Evolutionary conservation across 78 protist species (phyloP), one percentile per base, ranked within the genome.

Genomic region (Emiliania huxleyi): DNA sequence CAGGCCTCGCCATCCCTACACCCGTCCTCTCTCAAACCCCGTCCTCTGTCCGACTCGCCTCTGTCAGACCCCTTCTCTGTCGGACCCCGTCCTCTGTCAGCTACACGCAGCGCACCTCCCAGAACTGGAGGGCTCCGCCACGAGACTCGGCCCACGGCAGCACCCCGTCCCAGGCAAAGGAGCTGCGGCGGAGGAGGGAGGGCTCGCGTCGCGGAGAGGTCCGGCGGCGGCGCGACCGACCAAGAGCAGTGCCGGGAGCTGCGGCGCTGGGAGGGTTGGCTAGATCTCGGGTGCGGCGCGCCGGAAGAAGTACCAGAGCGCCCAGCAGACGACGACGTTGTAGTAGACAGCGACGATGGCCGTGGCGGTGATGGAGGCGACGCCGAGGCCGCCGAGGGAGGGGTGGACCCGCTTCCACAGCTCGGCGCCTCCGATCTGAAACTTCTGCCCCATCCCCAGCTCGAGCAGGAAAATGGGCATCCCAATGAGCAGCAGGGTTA

Each of bases 381-480:
- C 0, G 91, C 69, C 91, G 35, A 88, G 33, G 91, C 91, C 91
- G 48, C 5, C 29, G 49, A 38, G 49, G 37, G 35, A 18, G 4
- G 69, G 48, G 44, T 88, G 49, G 43, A 88, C 1, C 29, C 22
- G 2, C 35, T 2, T 21, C 48, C 45, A 88, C n/a, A 38, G 5
- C 91, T 48, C 49, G 46, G 22, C 8, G 44, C 43, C 49, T 29
- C 38, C 6, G n/a, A 11, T 0, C 69, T 44, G 91, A 19, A 23
- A 23, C 69, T 12, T 23, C 33, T 88, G 91, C 12, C 91, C 91
- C 91, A 88, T 12, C 35, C 29, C 11, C 22, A 88, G 43, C 77
- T 88, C 91, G n/a, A 88, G 44, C 77, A 88, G 29, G 56, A 88
- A 88, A 33, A 88, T 3, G 44, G 91, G 91, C 18, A 44, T 44